These are phyloP conservation scores for Xerocomus potaroensis DNA, from an alignment of 768 basidiomycete species.

Conservation along the genomic window DNA sequence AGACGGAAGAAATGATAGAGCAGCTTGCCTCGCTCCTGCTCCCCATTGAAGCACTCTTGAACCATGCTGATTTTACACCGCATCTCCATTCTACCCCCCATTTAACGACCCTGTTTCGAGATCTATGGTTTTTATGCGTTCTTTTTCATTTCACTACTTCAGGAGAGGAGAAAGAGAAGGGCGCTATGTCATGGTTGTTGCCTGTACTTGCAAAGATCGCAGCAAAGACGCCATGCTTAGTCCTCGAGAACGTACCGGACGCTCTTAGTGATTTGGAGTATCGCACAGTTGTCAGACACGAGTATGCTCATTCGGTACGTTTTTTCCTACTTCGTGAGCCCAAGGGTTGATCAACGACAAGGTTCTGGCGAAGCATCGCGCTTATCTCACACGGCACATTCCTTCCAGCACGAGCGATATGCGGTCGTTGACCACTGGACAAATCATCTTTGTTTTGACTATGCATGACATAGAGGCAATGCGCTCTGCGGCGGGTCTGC, in stretches of 20 bases:
- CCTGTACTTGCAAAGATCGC: constrained; percentile 79
- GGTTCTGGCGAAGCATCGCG: constrained; percentile 69
- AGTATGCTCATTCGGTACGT: constrained; percentile 74
- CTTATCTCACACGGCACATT: constrained; percentile 59
- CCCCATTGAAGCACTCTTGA: constrained; percentile 84
- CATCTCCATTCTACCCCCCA: constrained; percentile 51
- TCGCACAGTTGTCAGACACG: constrained; percentile 83
- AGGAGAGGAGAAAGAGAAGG: constrained; percentile 41
- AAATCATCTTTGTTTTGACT: constrained; percentile 78
- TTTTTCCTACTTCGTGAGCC: not conserved
- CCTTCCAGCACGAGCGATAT: constrained; percentile 64
- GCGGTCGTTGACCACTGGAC: constrained; percentile 71
- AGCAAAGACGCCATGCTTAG: constrained; percentile 77
- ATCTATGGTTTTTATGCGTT: constrained; percentile 91
- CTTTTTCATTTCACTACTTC: constrained; percentile 72
- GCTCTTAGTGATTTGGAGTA: constrained; percentile 88
- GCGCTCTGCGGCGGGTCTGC: constrained; percentile 73
- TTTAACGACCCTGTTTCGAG: constrained; percentile 76
- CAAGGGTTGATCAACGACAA: constrained; percentile 29
- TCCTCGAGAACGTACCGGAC: constrained; percentile 79
- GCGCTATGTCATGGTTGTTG: constrained; percentile 73
- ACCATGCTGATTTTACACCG: constrained; percentile 64
- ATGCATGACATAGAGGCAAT: constrained; percentile 88
- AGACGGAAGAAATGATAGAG: constrained; percentile 82
- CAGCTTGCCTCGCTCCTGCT: constrained; percentile 85